These are phyloP conservation scores for Mortierella sp. DNA, from an alignment of 371 early-diverging fungal genomes.

Conservation along the genomic window DNA sequence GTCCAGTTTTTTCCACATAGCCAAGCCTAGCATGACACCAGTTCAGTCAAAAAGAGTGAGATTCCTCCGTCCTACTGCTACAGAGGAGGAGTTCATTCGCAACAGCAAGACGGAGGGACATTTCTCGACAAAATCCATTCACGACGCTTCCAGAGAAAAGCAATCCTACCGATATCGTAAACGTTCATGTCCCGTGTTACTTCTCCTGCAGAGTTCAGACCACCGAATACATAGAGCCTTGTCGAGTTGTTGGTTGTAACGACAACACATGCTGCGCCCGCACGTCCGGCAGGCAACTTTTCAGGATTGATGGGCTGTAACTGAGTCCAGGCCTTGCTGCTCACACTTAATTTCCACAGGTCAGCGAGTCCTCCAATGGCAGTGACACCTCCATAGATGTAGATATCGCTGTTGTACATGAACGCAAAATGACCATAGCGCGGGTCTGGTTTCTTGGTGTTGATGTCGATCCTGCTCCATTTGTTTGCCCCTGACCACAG, in stretches of 20 bases:
- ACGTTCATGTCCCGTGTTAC: conserved; percentile 31
- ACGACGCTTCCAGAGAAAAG: neutral
- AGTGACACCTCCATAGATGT: conserved; percentile 41
- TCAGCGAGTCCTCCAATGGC: conserved; percentile 24
- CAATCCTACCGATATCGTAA: conserved; percentile 36
- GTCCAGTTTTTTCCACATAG: conserved; percentile 30
- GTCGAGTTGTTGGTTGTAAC: conserved; percentile 32
- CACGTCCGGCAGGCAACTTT: conserved; percentile 19
- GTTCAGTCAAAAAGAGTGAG: neutral
- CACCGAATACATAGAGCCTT: conserved; percentile 46
- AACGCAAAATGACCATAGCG: conserved; percentile 51
- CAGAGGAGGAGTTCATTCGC: too few relatives aligned
- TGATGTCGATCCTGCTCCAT: conserved; percentile 30
- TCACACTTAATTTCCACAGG: conserved; percentile 39
- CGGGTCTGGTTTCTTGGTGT: conserved; percentile 18
- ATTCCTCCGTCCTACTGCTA: too few relatives aligned
- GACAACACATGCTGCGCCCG: conserved; percentile 32
- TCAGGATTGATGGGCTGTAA: conserved; percentile 27
- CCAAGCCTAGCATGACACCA: conserved; percentile 1
- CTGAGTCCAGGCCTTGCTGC: conserved; percentile 17
- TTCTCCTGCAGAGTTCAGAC: conserved; percentile 7
- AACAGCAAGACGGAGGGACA: too few relatives aligned
- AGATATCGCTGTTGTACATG: conserved; percentile 30
- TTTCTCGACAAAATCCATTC: too few relatives aligned
- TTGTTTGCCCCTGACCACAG: conserved; percentile 27